Evolutionary conservation across 2,329 filamentous ascomycete genomes (phyloP).

Genomic region (Cryoendolithus antarcticus): DNA sequence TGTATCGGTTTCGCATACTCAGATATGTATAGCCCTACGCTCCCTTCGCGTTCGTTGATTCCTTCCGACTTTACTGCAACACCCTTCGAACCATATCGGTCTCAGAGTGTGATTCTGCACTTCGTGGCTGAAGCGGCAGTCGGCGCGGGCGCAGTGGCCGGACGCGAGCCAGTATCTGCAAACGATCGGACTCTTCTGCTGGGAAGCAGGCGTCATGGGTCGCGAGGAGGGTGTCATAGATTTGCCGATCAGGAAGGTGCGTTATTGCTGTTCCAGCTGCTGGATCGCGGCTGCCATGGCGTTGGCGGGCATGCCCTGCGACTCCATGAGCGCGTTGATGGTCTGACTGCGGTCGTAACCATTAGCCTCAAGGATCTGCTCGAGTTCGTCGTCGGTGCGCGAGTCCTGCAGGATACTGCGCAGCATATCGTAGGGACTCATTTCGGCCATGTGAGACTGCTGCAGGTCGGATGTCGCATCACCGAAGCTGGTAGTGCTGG

Average conservation of each 20-base stretch:
- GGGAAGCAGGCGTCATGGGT: slow-evolving; percentile 62
- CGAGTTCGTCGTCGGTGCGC: slow-evolving; percentile 86
- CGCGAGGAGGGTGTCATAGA: slow-evolving; percentile 64
- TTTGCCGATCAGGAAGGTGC: slow-evolving; percentile 69
- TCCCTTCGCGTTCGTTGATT: no score
- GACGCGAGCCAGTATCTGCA: slow-evolving; percentile 96
- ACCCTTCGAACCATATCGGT: no score
- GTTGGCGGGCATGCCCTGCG: slow-evolving; percentile 40
- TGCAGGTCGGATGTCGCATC: slow-evolving; percentile 70
- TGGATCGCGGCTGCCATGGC: slow-evolving; percentile 15
- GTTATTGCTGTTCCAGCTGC: slow-evolving; percentile 41
- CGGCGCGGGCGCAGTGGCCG: slow-evolving; percentile 83
- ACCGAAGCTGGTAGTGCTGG: slow-evolving; percentile 65
- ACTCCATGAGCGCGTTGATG: slow-evolving; percentile 77
- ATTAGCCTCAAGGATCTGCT: slow-evolving; percentile 72
- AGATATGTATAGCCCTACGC: no score
- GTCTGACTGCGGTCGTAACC: slow-evolving; percentile 90
- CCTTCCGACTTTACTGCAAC: no score
- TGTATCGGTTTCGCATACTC: no score
- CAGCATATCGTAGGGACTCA: slow-evolving; percentile 97
- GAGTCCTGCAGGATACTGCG: slow-evolving; percentile 85
- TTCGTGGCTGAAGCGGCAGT: slow-evolving; percentile 95
- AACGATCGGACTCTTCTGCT: slow-evolving; percentile 73
- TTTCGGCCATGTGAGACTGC: slow-evolving; percentile 59
- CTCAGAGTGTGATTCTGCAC: slow-evolving; percentile 90